Conservation (phyloP, 2,329 filamentous ascomycete genomes). For the Fusarium sp. region DNA sequence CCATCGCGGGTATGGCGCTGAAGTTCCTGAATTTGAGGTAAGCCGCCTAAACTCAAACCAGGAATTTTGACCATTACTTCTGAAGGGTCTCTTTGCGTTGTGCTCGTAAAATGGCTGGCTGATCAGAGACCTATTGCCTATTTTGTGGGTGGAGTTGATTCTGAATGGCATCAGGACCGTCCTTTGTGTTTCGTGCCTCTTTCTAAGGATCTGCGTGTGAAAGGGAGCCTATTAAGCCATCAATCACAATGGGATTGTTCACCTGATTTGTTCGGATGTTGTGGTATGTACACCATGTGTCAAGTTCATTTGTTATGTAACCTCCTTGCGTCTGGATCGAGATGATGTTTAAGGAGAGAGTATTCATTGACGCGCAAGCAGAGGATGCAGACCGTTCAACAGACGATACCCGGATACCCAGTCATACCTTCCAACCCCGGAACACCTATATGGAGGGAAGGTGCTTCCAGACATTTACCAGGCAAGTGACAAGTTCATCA, state of each 20-base stretch:
- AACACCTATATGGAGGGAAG: neutral
- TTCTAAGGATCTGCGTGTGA: neutral
- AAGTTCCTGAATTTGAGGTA: neutral
- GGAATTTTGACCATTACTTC: neutral
- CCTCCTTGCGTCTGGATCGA: slow-evolving; percentile 3
- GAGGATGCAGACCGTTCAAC: neutral
- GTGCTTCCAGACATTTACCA: neutral
- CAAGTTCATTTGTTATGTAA: neutral
- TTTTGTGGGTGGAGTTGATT: neutral
- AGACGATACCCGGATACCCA: neutral
- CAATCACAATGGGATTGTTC: neutral
- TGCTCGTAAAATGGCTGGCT: neutral
- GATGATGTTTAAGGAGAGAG: slow-evolving; percentile 5
- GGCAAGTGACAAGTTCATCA: neutral
- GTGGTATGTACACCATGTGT: neutral
- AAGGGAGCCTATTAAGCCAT: neutral
- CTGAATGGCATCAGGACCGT: slow-evolving; percentile 9
- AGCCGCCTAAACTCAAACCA: neutral
- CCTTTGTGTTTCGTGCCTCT: neutral
- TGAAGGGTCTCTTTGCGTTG: neutral
- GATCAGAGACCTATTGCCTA: slow-evolving; percentile 1
- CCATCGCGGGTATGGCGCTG: neutral
- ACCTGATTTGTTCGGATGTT: neutral
- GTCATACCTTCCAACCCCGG: neutral
- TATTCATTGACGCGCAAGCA: neutral